phyloP scores from a whole-genome alignment of 805 yeast species.

The Wickerhamiella spandovensis region DNA sequence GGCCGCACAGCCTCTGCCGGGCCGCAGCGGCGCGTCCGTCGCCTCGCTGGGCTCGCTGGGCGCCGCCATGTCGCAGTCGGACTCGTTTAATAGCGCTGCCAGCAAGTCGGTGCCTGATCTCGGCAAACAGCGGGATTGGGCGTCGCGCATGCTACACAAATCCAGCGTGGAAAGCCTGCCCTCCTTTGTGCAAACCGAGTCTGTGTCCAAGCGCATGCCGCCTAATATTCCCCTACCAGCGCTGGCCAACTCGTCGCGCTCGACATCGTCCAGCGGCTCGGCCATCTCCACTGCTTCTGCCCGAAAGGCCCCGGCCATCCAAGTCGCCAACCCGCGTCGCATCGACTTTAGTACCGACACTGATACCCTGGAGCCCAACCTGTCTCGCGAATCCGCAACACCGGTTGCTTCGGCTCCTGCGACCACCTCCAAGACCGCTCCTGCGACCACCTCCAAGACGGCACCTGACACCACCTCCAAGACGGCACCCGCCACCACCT shows the following conservation, averaged over 20 bases:
- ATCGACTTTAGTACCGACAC: background rate
- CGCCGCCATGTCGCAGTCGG: background rate
- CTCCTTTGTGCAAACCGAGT: background rate
- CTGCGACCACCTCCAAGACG: background rate
- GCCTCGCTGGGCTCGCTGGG: background rate
- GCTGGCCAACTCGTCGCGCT: background rate
- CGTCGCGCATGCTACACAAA: background rate
- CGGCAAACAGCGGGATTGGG: background rate
- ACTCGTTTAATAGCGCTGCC: background rate
- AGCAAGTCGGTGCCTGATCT: conserved; percentile 1
- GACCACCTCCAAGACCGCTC: background rate
- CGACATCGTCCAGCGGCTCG: background rate
- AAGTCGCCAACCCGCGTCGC: background rate
- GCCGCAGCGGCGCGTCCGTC: background rate
- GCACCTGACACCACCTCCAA: too few species aligned
- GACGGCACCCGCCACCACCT: too few species aligned
- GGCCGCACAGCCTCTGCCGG: background rate
- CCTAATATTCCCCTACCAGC: conserved; percentile 6
- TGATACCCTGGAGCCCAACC: background rate
- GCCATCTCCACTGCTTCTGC: background rate
- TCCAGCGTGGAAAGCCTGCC: conserved; percentile 1
- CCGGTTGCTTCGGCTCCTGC: background rate
- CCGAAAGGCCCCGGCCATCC: background rate
- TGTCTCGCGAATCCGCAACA: too few species aligned
- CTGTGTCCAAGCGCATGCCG: conserved; percentile 1